Evolutionary conservation across 345 rosid genomes (phyloP), one percentile per base, ranked within the genome.

Genomic region (Populus simonii): DNA sequence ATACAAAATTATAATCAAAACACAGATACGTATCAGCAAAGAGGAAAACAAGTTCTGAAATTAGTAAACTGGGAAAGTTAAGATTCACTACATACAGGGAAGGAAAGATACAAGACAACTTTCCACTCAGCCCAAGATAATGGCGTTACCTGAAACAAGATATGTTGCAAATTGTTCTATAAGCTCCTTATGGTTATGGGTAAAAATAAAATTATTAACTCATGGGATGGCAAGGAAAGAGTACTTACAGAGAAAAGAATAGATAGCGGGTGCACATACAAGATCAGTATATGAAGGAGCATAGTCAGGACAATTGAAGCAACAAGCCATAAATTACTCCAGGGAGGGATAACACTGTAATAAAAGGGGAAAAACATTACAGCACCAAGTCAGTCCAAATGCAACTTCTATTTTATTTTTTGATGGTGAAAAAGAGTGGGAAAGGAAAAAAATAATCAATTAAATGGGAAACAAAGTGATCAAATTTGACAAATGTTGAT

Each of bases 271-370:
- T 75, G 93, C 78, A 94, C 91, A 73, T 92, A 92, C 74, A 96
- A 88, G 78, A 94, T 90, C 74, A 94, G 87, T 25, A 91, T 65
- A 89, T 94, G 99, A 80, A 96, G 92, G 73, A 94, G 77, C 97
- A 96, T 94, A 57, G 98, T 96, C 84, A 96, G 85, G 79, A 92
- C 78, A 74, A 96, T 94, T 76, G 99, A 96, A 65, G 83, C 95
- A 47, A 94, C 98, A 38, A 96, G 97, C 99, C 99, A 96, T 82
- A 93, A 75, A 85, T 96, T 96, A 89, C 98, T 96, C 97, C 99
- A 90, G 63, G 99, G 99, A 80, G 95, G 94, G 82, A 92, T 89
- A 77, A 88, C 93, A 83, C 99, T 96, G 83, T 10, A 82, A 87
- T 81, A 76, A 73, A 83, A 49, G 72, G 13, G 6, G 27, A 38